Evolutionary conservation across 1,284 basidiomycete genomes (phyloP).

Genomic region (Apiotrichum porosum): DNA sequence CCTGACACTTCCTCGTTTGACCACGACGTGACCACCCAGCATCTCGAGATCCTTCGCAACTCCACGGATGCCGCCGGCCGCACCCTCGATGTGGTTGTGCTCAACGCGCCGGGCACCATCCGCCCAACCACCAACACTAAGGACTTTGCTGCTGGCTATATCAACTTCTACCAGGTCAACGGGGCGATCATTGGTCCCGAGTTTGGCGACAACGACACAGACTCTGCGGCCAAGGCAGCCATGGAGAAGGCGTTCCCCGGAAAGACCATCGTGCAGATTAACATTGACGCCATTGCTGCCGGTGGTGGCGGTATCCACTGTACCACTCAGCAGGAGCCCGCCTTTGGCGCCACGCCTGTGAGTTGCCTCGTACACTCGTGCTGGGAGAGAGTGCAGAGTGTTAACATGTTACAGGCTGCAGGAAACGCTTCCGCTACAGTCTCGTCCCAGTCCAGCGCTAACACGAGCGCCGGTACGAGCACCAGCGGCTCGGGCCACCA

Average conservation of each 20-base stretch:
- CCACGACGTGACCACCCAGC: conserved; percentile 3
- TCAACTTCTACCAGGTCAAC: conserved; percentile 5
- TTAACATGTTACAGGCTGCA: no score
- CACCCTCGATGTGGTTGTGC: not conserved
- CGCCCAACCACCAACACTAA: not conserved
- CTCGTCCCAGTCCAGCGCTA: no score
- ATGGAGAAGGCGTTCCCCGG: conserved; percentile 1
- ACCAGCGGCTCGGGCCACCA: no score
- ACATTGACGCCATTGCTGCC: conserved; percentile 2
- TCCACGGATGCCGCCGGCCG: conserved; percentile 1
- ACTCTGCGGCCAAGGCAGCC: not conserved
- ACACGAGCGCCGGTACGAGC: no score
- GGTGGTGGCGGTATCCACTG: conserved; percentile 11
- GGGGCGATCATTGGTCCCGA: conserved; percentile 1
- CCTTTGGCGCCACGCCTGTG: no score
- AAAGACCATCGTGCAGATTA: conserved; percentile 1
- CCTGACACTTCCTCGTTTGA: conserved; percentile 2
- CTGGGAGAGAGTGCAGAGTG: no score
- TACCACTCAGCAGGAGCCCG: conserved; percentile 6
- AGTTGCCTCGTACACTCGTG: no score
- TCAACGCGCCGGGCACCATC: not conserved
- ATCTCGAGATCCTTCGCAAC: conserved; percentile 4
- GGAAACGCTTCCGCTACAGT: no score
- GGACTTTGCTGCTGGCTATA: conserved; percentile 18
- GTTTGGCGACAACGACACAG: conserved; percentile 4